Percentiles rank a stretch among this genome's conserved stretches.
Conservation (phyloP, 2,329 filamentous ascomycete genomes). For the Zymoseptoria brevis region DNA sequence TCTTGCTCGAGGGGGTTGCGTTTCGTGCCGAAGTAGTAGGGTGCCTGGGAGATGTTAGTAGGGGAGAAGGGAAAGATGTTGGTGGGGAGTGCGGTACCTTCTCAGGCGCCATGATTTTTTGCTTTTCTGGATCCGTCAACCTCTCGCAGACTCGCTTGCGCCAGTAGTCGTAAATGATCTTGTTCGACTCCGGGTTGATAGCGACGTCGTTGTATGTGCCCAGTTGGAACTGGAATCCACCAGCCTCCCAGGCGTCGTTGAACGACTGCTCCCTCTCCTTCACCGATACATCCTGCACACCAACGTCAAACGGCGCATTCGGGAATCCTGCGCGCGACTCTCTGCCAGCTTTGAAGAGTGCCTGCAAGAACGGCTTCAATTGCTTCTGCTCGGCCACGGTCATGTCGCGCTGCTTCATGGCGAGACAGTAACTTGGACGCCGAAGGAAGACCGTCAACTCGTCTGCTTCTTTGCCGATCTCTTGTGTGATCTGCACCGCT, state of each 20-base stretch:
- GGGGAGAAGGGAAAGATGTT: neutral
- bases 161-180: conserved; percentile 50
- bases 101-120: conserved; percentile 43
- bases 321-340: conserved; percentile 44
- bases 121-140: conserved; percentile 42
- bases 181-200: conserved; percentile 41
- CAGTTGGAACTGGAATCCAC: conserved; percentile 50
- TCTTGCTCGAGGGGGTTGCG: conserved; percentile 32
- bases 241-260: conserved; percentile 36
- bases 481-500: conserved; percentile 34
- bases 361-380: conserved; percentile 35
- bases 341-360: conserved; percentile 37
- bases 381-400: conserved; percentile 45
- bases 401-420: conserved; percentile 45
- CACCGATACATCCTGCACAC: conserved; percentile 40
- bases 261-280: conserved; percentile 37
- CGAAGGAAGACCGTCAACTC: conserved; percentile 55
- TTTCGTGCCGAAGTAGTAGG: conserved; percentile 40
- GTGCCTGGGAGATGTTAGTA: conserved; percentile 18
- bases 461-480: conserved; percentile 24
- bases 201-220: conserved; percentile 48
- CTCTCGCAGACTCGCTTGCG: conserved; percentile 43
- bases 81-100: conserved; percentile 33
- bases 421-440: conserved; percentile 57
- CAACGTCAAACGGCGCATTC: conserved; percentile 44